Conservation (phyloP, 805 yeast genomes). For the Metschnikowia amazonensis region DNA sequence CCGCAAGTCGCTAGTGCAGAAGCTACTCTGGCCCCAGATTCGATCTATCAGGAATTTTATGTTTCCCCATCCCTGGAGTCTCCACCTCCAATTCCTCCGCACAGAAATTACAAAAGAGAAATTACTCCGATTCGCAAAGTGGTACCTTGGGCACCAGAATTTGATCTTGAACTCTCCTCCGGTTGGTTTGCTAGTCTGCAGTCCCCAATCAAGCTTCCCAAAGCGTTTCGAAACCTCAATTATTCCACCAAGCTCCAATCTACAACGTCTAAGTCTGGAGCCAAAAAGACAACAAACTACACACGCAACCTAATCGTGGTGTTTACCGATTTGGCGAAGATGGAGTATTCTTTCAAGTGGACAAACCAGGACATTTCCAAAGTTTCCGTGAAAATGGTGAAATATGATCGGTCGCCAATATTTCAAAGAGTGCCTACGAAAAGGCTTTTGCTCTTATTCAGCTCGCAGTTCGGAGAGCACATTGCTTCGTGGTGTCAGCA, state of each 20-base stretch:
- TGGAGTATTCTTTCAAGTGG: slow-evolving; percentile 40
- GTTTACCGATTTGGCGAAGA: slow-evolving; percentile 41
- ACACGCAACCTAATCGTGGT: slow-evolving; percentile 34
- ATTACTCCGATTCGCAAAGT: slow-evolving; percentile 20
- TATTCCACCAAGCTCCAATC: slow-evolving; percentile 23
- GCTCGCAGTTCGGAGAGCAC: slow-evolving; percentile 45
- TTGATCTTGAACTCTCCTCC: slow-evolving; percentile 41
- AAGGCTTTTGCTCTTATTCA: slow-evolving; percentile 30
- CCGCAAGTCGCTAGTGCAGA: not conserved
- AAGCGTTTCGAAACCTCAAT: slow-evolving; percentile 33
- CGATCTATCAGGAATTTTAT: not conserved
- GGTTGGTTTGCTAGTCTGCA: slow-evolving; percentile 44
- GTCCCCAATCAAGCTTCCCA: slow-evolving; percentile 32
- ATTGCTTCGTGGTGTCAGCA: slow-evolving; percentile 55
- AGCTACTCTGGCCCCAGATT: not conserved
- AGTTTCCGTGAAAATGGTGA: slow-evolving; percentile 27
- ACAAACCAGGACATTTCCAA: slow-evolving; percentile 18
- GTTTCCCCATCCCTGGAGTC: slow-evolving; percentile 30
- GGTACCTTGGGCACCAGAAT: slow-evolving; percentile 23
- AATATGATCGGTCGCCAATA: slow-evolving; percentile 44
- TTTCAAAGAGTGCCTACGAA: slow-evolving; percentile 25
- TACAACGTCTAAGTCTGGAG: slow-evolving; percentile 5
- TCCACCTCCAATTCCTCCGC: slow-evolving; percentile 36
- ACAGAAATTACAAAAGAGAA: slow-evolving; percentile 18
- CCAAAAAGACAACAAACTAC: slow-evolving; percentile 12